Evolutionary conservation across 2,329 filamentous ascomycete species (phyloP).

Genomic region (Colletotrichum brevisporum): DNA sequence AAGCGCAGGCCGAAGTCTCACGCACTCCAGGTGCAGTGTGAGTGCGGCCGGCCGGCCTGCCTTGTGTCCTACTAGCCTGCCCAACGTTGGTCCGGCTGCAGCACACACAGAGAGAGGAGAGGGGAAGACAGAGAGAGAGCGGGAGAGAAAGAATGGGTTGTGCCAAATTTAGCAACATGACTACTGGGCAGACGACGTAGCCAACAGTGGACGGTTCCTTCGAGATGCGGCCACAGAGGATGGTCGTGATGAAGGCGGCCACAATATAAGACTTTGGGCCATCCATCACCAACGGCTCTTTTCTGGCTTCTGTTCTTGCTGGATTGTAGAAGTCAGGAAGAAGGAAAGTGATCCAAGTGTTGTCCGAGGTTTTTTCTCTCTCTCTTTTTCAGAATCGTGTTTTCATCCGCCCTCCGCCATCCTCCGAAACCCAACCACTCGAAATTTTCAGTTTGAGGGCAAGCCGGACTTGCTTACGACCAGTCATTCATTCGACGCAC

Average conservation of each 20-base stretch:
- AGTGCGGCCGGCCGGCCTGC: conserved; percentile 37
- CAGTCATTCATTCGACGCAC: conserved; percentile 60
- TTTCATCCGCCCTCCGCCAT: conserved; percentile 51
- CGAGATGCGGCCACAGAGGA: conserved; percentile 38
- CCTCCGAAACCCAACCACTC: conserved; percentile 43
- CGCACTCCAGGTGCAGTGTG: conserved; percentile 24
- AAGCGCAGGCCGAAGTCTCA: conserved; percentile 56
- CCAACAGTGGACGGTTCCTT: conserved; percentile 34
- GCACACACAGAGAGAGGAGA: conserved; percentile 6
- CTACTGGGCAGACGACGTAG: conserved; percentile 36
- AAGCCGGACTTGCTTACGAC: conserved; percentile 73
- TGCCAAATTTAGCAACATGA: conserved; percentile 43
- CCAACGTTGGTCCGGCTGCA: conserved; percentile 32
- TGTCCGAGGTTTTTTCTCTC: conserved; percentile 60
- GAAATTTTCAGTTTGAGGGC: conserved; percentile 59
- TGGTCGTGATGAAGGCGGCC: conserved; percentile 60
- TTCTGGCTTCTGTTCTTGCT: conserved; percentile 58
- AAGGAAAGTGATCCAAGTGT: conserved; percentile 64
- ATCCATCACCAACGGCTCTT: conserved; percentile 55
- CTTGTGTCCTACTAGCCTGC: conserved; percentile 33
- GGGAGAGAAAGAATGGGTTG: conserved; percentile 19
- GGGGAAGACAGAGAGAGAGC: not conserved
- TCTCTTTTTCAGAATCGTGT: conserved; percentile 54
- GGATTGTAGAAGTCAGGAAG: conserved; percentile 58
- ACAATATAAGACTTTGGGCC: conserved; percentile 72